Conservation (phyloP, 2,329 filamentous ascomycete genomes). For the Berkeleyomyces rouxiae region DNA sequence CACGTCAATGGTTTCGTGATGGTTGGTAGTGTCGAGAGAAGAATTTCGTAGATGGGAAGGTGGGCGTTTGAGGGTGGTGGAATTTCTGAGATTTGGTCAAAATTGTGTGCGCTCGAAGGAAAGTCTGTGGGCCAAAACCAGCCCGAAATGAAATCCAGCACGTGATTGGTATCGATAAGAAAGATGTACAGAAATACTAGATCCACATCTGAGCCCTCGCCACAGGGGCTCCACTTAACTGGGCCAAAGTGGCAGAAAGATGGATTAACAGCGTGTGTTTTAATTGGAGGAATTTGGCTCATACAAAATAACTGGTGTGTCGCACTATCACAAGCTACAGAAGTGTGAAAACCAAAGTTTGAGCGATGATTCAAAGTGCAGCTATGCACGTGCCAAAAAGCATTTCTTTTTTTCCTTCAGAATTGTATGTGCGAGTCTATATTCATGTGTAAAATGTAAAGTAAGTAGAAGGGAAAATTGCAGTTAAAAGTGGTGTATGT, state of each 20-base stretch:
- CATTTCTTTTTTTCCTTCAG: not conserved
- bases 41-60: slow-evolving; percentile 11
- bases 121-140: slow-evolving; percentile 12
- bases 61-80: slow-evolving; percentile 14
- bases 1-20: slow-evolving; percentile 28
- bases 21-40: slow-evolving; percentile 17
- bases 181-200: not conserved
- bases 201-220: not conserved
- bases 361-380: not conserved
- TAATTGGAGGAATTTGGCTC: not conserved
- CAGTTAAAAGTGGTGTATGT: not conserved
- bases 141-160: slow-evolving; percentile 4
- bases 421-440: slow-evolving; percentile 1
- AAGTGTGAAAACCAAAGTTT: not conserved
- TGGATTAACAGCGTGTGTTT: not conserved
- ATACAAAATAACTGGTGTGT: not conserved
- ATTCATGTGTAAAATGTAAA: not conserved
- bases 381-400: not conserved
- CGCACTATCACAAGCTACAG: not conserved
- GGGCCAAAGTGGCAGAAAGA: not conserved
- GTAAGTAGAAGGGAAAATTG: not conserved
- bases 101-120: slow-evolving; percentile 12
- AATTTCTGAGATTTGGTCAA: slow-evolving; percentile 14
- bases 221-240: not conserved
- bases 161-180: slow-evolving; percentile 13